These are phyloP conservation scores for Sclerotinia glacialis DNA, from an alignment of 2,329 filamentous ascomycete species.

Conservation along the genomic window DNA sequence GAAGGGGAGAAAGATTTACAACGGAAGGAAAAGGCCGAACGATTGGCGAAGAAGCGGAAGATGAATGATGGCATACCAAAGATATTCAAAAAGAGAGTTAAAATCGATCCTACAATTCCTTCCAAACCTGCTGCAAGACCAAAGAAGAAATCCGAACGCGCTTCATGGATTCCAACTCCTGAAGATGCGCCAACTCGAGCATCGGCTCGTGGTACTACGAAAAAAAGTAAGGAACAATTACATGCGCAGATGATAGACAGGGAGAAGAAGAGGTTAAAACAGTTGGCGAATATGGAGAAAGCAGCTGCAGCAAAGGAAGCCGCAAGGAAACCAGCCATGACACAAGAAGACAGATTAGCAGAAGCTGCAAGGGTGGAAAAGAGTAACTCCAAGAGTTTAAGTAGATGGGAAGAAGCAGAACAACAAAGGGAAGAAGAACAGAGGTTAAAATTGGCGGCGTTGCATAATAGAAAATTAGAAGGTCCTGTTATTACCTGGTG, in stretches of 20 bases:
- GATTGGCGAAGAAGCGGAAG: slow-evolving; percentile 74
- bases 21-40: slow-evolving; percentile 68
- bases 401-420: slow-evolving; percentile 91
- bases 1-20: slow-evolving; percentile 87
- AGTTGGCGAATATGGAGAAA: slow-evolving; percentile 64
- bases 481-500: slow-evolving; percentile 89
- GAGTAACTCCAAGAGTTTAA: slow-evolving; percentile 84
- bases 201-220: slow-evolving; percentile 60
- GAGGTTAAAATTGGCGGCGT: slow-evolving; percentile 75
- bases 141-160: slow-evolving; percentile 69
- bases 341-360: slow-evolving; percentile 78
- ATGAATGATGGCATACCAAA: slow-evolving; percentile 70
- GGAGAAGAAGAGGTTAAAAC: slow-evolving; percentile 67
- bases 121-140: slow-evolving; percentile 43
- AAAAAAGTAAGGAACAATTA: slow-evolving; percentile 54
- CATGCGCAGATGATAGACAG: slow-evolving; percentile 72
- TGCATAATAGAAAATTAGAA: slow-evolving; percentile 81
- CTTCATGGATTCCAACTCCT: slow-evolving; percentile 64
- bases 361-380: slow-evolving; percentile 83
- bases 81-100: slow-evolving; percentile 71
- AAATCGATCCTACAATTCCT: slow-evolving; percentile 57
- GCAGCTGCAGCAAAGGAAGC: slow-evolving; percentile 61
- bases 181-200: slow-evolving; percentile 61
- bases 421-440: slow-evolving; percentile 83
- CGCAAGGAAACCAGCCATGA: slow-evolving; percentile 76